Percentiles rank a stretch among this genome's conserved stretches.
phyloP scores from a whole-genome alignment of 306 rosid genomes.

The Morella rubra region DNA sequence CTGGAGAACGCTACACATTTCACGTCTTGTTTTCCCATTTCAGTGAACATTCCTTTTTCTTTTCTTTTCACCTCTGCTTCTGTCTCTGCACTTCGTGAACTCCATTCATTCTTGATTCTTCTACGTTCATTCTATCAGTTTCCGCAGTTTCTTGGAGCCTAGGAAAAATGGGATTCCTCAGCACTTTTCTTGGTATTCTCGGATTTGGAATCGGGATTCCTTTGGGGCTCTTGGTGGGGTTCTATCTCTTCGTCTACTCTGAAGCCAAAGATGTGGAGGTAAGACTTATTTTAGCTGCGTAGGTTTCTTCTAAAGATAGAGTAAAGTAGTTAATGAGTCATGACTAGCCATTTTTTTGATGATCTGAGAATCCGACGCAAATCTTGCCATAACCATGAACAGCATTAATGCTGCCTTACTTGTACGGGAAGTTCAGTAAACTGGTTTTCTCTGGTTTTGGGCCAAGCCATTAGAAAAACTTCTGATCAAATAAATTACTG shows the following conservation, averaged over 20 bases:
- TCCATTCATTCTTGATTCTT: not conserved
- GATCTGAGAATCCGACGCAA: slow-evolving; percentile 1
- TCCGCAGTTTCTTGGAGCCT: slow-evolving; percentile 9
- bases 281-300: not conserved
- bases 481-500: not conserved
- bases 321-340: not conserved
- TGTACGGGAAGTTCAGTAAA: not conserved
- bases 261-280: slow-evolving; percentile 66
- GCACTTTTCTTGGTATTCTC: slow-evolving; percentile 59
- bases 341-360: not conserved
- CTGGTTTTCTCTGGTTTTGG: not conserved
- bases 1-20: slow-evolving; percentile 21
- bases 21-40: not conserved
- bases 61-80: not conserved
- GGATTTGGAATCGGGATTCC: slow-evolving; percentile 84
- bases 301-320: slow-evolving; percentile 6
- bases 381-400: not conserved
- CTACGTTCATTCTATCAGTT: slow-evolving; percentile 10
- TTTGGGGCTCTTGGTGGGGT: slow-evolving; percentile 77
- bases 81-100: not conserved
- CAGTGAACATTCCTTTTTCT: not conserved
- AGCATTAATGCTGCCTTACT: not conserved
- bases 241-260: slow-evolving; percentile 69
- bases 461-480: not conserved
- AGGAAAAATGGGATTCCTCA: slow-evolving; percentile 60